Conservation (phyloP, 805 yeast genomes). For the Saturnispora sanitii region DNA sequence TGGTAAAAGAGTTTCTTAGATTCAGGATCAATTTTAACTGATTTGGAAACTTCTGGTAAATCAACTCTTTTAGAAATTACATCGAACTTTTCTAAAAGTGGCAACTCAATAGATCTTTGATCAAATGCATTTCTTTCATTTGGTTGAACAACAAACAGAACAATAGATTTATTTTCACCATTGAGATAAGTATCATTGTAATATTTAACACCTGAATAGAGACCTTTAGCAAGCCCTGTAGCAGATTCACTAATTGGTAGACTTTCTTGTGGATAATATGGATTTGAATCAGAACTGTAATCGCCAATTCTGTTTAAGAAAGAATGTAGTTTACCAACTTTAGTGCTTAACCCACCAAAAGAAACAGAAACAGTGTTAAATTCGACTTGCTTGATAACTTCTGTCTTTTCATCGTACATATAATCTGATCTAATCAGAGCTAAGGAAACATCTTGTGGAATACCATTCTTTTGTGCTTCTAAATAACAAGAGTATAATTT, state of each 20-base stretch:
- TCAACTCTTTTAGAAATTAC: constrained; percentile 59
- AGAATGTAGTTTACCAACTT: constrained; percentile 67
- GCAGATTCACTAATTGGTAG: constrained; percentile 61
- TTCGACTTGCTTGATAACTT: constrained; percentile 80
- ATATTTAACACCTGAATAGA: constrained; percentile 53
- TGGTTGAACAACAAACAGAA: constrained; percentile 75
- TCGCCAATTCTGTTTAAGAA: constrained; percentile 50
- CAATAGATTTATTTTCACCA: constrained; percentile 35
- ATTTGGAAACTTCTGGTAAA: constrained; percentile 43
- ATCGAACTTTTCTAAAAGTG: constrained; percentile 45
- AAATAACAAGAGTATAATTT: constrained; percentile 54
- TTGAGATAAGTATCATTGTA: constrained; percentile 33
- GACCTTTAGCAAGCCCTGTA: constrained; percentile 51
- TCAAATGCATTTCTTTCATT: constrained; percentile 85
- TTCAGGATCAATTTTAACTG: constrained; percentile 31
- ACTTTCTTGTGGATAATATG: constrained; percentile 35
- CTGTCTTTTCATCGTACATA: constrained; percentile 47
- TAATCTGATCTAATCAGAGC: constrained; percentile 91
- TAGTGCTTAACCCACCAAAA: constrained; percentile 81
- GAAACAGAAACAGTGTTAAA: constrained; percentile 94
- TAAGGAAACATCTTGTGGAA: constrained; percentile 57
- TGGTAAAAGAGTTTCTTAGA: constrained; percentile 45
- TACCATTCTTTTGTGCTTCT: constrained; percentile 37
- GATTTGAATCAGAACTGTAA: constrained; percentile 37
- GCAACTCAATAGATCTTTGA: constrained; percentile 76